These are phyloP conservation scores for Solanum hybrid DNA, from an alignment of 305 asterid genomes.

Conservation along the genomic window DNA sequence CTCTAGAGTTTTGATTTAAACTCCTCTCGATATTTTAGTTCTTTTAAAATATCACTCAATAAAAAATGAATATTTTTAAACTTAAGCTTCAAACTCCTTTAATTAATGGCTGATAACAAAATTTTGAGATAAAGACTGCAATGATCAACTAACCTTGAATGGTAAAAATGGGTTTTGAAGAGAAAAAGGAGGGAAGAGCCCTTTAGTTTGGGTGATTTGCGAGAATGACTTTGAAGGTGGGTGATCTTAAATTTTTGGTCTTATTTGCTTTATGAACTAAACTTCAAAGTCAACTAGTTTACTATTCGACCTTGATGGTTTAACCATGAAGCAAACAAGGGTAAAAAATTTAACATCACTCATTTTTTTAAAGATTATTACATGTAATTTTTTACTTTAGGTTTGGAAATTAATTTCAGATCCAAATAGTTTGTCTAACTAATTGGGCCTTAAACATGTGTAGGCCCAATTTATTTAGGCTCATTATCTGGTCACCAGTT, in stretches of 20 bases:
- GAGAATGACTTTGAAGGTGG: no score
- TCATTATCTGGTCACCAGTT: background rate
- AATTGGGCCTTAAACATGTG: background rate
- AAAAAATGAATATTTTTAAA: no score
- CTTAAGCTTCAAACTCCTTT: background rate
- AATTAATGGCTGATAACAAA: background rate
- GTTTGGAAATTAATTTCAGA: background rate
- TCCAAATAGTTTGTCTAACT: background rate
- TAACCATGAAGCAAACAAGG: background rate
- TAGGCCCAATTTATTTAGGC: background rate
- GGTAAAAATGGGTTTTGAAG: background rate
- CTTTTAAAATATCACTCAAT: background rate
- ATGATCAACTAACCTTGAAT: background rate
- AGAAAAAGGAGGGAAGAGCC: background rate
- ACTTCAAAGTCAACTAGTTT: background rate
- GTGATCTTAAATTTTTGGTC: background rate
- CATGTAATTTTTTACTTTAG: background rate
- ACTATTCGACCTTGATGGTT: background rate
- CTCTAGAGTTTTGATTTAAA: background rate
- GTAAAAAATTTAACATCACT: background rate
- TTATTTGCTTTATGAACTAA: no score
- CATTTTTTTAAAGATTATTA: no score
- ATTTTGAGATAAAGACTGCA: background rate
- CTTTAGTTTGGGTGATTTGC: background rate
- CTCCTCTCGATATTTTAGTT: background rate